Percentiles rank a stretch among this genome's conserved stretches.
Conservation (phyloP, 2,329 filamentous ascomycete genomes). For the Aspergillus niger region DNA sequence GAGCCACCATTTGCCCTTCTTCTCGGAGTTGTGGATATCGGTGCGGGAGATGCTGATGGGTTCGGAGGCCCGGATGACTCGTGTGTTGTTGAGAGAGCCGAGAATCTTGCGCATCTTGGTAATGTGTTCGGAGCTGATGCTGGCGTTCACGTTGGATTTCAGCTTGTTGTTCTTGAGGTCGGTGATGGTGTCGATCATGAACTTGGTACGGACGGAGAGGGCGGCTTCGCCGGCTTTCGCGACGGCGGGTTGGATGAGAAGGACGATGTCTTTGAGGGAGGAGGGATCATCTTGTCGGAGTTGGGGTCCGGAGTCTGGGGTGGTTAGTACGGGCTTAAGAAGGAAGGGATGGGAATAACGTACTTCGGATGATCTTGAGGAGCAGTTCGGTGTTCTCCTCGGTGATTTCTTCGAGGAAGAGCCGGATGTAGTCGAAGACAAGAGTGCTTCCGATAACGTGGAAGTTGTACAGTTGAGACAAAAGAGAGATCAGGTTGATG, state of each 20-base stretch:
- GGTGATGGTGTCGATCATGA: slow-evolving; percentile 96
- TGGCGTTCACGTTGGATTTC: slow-evolving; percentile 72
- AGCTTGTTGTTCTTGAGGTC: slow-evolving; percentile 92
- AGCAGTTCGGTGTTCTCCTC: slow-evolving; percentile 88
- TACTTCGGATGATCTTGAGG: slow-evolving; percentile 75
- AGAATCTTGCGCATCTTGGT: slow-evolving; percentile 86
- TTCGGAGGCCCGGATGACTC: slow-evolving; percentile 71
- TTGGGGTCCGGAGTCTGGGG: slow-evolving; percentile 69
- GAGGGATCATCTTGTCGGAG: slow-evolving; percentile 86
- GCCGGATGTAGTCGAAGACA: slow-evolving; percentile 86
- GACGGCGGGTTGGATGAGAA: slow-evolving; percentile 73
- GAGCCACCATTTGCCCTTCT: slow-evolving; percentile 96
- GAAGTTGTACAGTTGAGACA: slow-evolving; percentile 89
- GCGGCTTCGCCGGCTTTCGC: slow-evolving; percentile 67
- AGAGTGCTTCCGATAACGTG: slow-evolving; percentile 80
- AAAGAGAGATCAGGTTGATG: slow-evolving; percentile 76
- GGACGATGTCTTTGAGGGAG: slow-evolving; percentile 83
- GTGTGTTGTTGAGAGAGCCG: slow-evolving; percentile 68
- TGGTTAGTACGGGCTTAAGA: slow-evolving; percentile 8
- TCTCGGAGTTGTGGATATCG: slow-evolving; percentile 81
- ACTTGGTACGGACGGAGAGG: slow-evolving; percentile 84
- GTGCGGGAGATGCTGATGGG: slow-evolving; percentile 78
- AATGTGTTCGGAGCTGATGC: slow-evolving; percentile 76
- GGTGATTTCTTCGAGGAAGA: slow-evolving; percentile 72
- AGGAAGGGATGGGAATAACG: slow-evolving; percentile 14